Evolutionary conservation across 2,329 filamentous ascomycete species (phyloP).

Genomic region (Aspergillus sp.): DNA sequence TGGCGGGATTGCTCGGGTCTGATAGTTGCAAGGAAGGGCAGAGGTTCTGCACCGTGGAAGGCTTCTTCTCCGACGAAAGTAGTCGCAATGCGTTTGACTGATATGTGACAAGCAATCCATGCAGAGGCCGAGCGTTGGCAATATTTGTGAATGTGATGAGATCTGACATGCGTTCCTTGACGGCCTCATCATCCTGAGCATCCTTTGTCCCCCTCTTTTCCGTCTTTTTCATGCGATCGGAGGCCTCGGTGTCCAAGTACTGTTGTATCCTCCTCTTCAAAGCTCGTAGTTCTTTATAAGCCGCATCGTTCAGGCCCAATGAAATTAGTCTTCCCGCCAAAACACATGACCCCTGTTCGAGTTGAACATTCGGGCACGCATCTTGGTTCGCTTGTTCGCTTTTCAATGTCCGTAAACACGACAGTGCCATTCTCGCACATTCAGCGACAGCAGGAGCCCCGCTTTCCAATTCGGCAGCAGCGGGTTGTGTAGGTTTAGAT

Average conservation of each 20-base stretch:
- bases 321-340: slow-evolving; percentile 38
- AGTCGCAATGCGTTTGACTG: slow-evolving; percentile 38
- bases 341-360: slow-evolving; percentile 40
- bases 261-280: slow-evolving; percentile 34
- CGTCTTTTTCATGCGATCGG: slow-evolving; percentile 11
- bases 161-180: slow-evolving; percentile 33
- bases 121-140: slow-evolving; percentile 18
- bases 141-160: slow-evolving; percentile 31
- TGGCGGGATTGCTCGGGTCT: slow-evolving; percentile 33
- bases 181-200: slow-evolving; percentile 18
- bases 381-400: slow-evolving; percentile 19
- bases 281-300: slow-evolving; percentile 35
- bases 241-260: slow-evolving; percentile 19
- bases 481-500: slow-evolving; percentile 3
- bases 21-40: slow-evolving; percentile 26
- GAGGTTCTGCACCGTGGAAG: slow-evolving; percentile 27
- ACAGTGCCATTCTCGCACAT: slow-evolving; percentile 36
- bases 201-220: slow-evolving; percentile 10
- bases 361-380: slow-evolving; percentile 29
- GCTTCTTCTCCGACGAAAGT: slow-evolving; percentile 28
- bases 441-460: slow-evolving; percentile 31
- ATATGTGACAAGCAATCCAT: slow-evolving; percentile 32
- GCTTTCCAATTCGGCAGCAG: slow-evolving; percentile 8
- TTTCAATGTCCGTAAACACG: slow-evolving; percentile 32
- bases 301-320: slow-evolving; percentile 35